Evolutionary conservation across 140 eudicot species (phyloP), one percentile per base, ranked within the genome.

Genomic region (Anethum foeniculum): DNA sequence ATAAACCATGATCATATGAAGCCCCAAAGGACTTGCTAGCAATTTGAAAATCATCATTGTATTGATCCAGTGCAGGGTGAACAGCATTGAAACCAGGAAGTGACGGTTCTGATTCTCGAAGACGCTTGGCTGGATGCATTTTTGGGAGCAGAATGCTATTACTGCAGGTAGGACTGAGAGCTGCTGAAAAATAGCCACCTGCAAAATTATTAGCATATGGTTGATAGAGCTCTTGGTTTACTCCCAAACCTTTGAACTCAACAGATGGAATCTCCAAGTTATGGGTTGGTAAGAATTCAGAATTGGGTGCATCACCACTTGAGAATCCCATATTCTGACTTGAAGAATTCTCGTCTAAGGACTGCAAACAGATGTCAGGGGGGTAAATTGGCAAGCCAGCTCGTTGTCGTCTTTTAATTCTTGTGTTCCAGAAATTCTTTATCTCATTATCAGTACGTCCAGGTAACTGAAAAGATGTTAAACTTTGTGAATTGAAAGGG

Each of bases 401-500:
- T 48, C 88, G 86, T 43, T 85, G 88, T 18, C 85, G 82, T 73
- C 86, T 85, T 83, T 87, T 87, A 54, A 82, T 80, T 74, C 90
- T 72, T 67, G 88, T 87, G 39, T 87, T 84, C 90, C 90, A 87
- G 76, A 75, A 87, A 86, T 87, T 87, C 79, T 87, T 87, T 51
- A 87, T 87, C 83, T 84, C 90, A 82, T 87, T 87, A 51, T 87
- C 90, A 18, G 90, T 87, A 38, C 90, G 85, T 47, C 90, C 90
- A 73, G 90, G 90, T 81, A 87, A 56, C 90, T 87, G 86, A 78
- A 78, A 80, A n/a, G 36, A 76, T 28, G n/a, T 28, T 23, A 13
- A 75, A 49, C 21, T n/a, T 23, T 49, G 79, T 15, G 79, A 76
- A 28, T 49, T 30, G 49, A 46, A 75, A 30, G 7, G 8, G 46